Evolutionary conservation across 257 asterid species (phyloP), one percentile per base, ranked within the genome.

Genomic region (Voacanga thouarsii): DNA sequence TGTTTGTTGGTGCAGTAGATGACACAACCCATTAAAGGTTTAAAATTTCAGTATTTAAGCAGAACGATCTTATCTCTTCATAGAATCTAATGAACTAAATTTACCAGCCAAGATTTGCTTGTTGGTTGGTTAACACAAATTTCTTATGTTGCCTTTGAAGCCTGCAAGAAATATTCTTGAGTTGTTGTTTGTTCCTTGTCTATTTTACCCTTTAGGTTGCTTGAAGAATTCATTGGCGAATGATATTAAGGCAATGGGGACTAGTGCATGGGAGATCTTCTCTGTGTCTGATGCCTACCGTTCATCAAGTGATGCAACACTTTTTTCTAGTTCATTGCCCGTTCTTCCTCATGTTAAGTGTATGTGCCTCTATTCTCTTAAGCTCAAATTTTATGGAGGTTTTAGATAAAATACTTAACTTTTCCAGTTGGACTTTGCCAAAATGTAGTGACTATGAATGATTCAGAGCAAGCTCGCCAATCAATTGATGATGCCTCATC

Each of bases 291-390:
- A 77, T 78, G 50, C 82, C 14, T 28, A 74, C 82, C 81, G 37
- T 57, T 76, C 83, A 69, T 82, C 90, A 75, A 84, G 68, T 59
- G 92, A 87, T 81, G 80, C 89, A 26, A 82, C 89, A 21, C 84
- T 89, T 78, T 89, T 88, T 79, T 84, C 96, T 23, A 84, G 83
- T 80, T 91, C 94, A 26, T 77, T 91, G 83, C 96, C 94, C 47
- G 88, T 87, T 77, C 89, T 88, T 77, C 81, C 80, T 74, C 85
- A 81, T 30, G 80, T 82, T 70, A 86, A 83, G 84, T 56, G 97
- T 91, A 86, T 53, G 92, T 56, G 41, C 66, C 55, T 44, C 41
- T 64, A 56, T 50, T n/a, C 71, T 72, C 51, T 74, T 12, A 51
- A 60, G 9, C 56, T 43, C 63, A 14, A 63, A 37, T 72, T 16